Evolutionary conservation across 371 early-diverging fungal species (phyloP).

Genomic region (Mucor velutinosus): DNA sequence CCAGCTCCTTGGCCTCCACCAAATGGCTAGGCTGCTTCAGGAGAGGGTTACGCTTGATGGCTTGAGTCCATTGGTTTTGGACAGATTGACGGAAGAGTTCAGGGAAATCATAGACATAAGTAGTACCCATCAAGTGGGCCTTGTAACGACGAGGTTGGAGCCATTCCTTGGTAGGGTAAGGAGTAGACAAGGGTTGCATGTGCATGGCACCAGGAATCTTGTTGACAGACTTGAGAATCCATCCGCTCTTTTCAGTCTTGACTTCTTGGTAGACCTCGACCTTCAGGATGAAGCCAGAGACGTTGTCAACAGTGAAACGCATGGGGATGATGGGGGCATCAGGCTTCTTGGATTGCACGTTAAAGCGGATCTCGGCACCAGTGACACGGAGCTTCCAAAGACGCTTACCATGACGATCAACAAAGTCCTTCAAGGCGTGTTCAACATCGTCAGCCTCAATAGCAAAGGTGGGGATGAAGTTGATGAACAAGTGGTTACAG

Average conservation of each 20-base stretch:
- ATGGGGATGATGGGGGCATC: constrained; percentile 78
- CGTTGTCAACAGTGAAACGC: constrained; percentile 90
- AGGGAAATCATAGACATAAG: constrained; percentile 98
- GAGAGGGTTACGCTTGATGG: constrained; percentile 53
- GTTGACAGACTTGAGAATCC: constrained; percentile 75
- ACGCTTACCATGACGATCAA: constrained; percentile 92
- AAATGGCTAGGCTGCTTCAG: constrained; percentile 70
- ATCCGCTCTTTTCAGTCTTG: constrained; percentile 70
- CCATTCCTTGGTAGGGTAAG: constrained; percentile 93
- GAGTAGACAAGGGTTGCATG: constrained; percentile 78
- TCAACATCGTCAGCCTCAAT: constrained; percentile 86
- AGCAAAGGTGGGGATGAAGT: constrained; percentile 95
- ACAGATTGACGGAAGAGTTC: constrained; percentile 91
- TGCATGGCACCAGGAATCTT: constrained; percentile 82
- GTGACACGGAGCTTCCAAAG: constrained; percentile 95
- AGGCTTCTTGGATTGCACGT: constrained; percentile 70
- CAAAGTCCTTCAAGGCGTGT: constrained; percentile 83
- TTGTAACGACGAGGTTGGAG: constrained; percentile 97
- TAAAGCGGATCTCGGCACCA: constrained; percentile 94
- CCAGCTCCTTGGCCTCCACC: constrained; percentile 84
- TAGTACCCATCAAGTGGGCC: constrained; percentile 97
- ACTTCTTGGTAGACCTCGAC: constrained; percentile 92
- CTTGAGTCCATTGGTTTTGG: constrained; percentile 76
- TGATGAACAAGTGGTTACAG: constrained; percentile 97
- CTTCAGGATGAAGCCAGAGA: constrained; percentile 90